Evolutionary conservation across 169 alveolate species (phyloP).

Genomic region (Perkinsus olseni): DNA sequence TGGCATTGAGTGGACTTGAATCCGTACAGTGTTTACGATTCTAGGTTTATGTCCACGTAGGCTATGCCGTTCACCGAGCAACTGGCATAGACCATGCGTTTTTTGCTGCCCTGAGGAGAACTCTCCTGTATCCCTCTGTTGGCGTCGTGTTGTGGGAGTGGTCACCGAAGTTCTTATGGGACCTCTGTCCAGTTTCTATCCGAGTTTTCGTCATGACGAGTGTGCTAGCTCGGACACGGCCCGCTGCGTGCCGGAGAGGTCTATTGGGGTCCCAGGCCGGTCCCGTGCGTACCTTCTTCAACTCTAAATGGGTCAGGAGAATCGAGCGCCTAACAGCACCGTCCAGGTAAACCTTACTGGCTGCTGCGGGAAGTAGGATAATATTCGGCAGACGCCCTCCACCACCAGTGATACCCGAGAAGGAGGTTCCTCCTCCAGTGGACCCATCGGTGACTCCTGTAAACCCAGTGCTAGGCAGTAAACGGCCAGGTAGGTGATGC

Average conservation of each 20-base stretch:
- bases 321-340: neutral
- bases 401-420: neutral
- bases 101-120: too few relatives aligned
- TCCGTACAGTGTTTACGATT: too few relatives aligned
- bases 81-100: too few relatives aligned
- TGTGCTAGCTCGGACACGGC: neutral
- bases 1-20: too few relatives aligned
- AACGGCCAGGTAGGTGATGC: neutral
- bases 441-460: neutral
- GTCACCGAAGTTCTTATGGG: too few relatives aligned
- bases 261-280: neutral
- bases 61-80: too few relatives aligned
- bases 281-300: neutral
- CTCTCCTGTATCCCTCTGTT: too few relatives aligned
- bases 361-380: neutral
- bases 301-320: neutral
- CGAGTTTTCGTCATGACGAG: neutral
- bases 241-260: neutral
- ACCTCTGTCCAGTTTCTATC: too few relatives aligned
- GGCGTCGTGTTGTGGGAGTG: too few relatives aligned
- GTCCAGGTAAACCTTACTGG: neutral
- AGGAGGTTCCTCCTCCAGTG: neutral
- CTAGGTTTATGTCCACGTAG: too few relatives aligned
- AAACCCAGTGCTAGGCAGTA: neutral
- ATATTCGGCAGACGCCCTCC: neutral